These are phyloP conservation scores for Saccharomycopsis fodiens DNA, from an alignment of 805 yeast genomes.

Conservation along the genomic window DNA sequence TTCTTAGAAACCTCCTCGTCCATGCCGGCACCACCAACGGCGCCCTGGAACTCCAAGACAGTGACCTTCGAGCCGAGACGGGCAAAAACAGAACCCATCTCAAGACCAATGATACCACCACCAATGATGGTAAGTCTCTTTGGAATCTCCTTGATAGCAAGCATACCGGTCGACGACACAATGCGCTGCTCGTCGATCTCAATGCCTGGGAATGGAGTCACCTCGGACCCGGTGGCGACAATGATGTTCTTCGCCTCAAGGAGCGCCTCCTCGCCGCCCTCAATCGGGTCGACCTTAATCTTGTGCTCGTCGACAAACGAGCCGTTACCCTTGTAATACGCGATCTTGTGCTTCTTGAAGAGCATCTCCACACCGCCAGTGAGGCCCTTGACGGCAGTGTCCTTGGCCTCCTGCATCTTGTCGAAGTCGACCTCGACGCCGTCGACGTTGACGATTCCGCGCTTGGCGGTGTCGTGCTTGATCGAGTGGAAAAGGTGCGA, in stretches of 20 bases:
- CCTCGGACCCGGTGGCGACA: slow-evolving; percentile 98
- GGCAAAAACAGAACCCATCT: slow-evolving; percentile 97
- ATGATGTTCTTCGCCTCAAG: slow-evolving; percentile 82
- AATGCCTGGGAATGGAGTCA: slow-evolving; percentile 98
- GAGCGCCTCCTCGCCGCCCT: slow-evolving; percentile 64
- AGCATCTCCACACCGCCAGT: slow-evolving; percentile 93
- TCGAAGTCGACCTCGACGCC: slow-evolving; percentile 70
- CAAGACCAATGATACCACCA: slow-evolving; percentile 99
- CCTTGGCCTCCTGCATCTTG: slow-evolving; percentile 86
- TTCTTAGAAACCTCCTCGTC: slow-evolving; percentile 90
- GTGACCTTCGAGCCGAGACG: slow-evolving; percentile 95
- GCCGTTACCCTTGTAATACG: slow-evolving; percentile 90
- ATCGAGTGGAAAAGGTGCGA: slow-evolving; percentile 88
- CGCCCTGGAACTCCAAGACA: slow-evolving; percentile 79
- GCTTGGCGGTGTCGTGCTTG: slow-evolving; percentile 68
- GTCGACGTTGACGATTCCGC: slow-evolving; percentile 80
- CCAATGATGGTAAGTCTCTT: slow-evolving; percentile 90
- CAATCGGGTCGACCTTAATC: slow-evolving; percentile 76
- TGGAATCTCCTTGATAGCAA: slow-evolving; percentile 82
- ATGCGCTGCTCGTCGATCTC: slow-evolving; percentile 94
- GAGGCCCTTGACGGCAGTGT: slow-evolving; percentile 77
- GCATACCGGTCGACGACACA: slow-evolving; percentile 90
- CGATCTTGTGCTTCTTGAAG: slow-evolving; percentile 92
- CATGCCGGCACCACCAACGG: slow-evolving; percentile 94
- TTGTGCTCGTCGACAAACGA: slow-evolving; percentile 76